Evolutionary conservation across 805 yeast species (phyloP).

Genomic region (Metschnikowia peoriensis): DNA sequence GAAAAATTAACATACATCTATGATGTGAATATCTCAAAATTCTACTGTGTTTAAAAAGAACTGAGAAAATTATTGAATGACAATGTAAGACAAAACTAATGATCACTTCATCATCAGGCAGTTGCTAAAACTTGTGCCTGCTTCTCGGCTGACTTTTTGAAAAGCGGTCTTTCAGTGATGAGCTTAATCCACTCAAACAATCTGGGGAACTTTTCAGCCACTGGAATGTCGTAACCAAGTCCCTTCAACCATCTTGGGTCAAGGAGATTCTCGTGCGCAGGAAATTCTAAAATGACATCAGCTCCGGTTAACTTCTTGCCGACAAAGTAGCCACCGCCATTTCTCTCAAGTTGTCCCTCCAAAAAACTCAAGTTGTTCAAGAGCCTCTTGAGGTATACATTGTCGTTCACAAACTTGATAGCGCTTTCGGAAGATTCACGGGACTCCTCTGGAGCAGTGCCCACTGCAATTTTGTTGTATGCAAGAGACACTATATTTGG

Average conservation of each 20-base stretch:
- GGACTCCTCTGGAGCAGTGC: slow-evolving; percentile 28
- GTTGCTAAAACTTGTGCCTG: slow-evolving; percentile 3
- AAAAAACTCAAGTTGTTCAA: slow-evolving; percentile 25
- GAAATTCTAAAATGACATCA: slow-evolving; percentile 38
- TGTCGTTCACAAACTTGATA: slow-evolving; percentile 22
- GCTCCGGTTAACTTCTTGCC: slow-evolving; percentile 39
- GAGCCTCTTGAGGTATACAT: slow-evolving; percentile 27
- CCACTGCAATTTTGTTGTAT: slow-evolving; percentile 25
- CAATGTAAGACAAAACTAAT: too few species aligned
- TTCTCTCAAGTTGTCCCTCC: slow-evolving; percentile 27
- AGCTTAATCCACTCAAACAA: slow-evolving; percentile 19
- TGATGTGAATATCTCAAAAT: too few species aligned
- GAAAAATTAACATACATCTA: too few species aligned
- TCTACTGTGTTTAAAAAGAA: too few species aligned
- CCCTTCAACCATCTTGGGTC: slow-evolving; percentile 7
- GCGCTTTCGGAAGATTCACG: slow-evolving; percentile 22
- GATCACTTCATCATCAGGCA: too few species aligned
- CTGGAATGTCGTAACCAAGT: slow-evolving; percentile 9
- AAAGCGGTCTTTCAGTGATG: slow-evolving; percentile 11
- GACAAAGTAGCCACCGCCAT: slow-evolving; percentile 36
- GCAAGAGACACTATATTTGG: slow-evolving; percentile 22
- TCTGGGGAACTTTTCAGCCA: slow-evolving; percentile 11
- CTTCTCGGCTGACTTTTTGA: slow-evolving; percentile 7
- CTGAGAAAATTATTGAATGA: too few species aligned
- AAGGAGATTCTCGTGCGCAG: slow-evolving; percentile 23